These are phyloP conservation scores for Tetrapyrgos nigripes DNA, from an alignment of 1,284 basidiomycete genomes.

Conservation along the genomic window DNA sequence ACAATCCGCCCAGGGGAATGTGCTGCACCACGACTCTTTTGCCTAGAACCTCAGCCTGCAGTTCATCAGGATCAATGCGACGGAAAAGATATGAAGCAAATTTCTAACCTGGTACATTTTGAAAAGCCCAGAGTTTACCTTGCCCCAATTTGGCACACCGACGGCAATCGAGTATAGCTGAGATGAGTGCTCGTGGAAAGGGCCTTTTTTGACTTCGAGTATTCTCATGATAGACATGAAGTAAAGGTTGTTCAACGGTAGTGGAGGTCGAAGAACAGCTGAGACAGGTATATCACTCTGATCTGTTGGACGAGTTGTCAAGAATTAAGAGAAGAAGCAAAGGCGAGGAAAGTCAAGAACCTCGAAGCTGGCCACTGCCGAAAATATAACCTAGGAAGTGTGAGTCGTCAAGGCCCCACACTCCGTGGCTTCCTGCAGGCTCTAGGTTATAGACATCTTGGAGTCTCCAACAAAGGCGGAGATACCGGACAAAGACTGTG, in stretches of 20 bases:
- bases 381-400: slow-evolving; percentile 92
- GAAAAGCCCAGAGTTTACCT: slow-evolving; percentile 88
- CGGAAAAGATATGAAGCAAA: background rate
- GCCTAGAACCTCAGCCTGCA: slow-evolving; percentile 87
- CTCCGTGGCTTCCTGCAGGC: slow-evolving; percentile 96
- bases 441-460: slow-evolving; percentile 93
- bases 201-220: slow-evolving; percentile 81
- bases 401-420: slow-evolving; percentile 98
- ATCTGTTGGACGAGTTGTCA: slow-evolving; percentile 43
- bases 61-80: slow-evolving; percentile 1
- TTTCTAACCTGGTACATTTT: slow-evolving; percentile 91
- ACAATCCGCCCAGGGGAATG: slow-evolving; percentile 83
- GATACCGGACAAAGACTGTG: slow-evolving; percentile 77
- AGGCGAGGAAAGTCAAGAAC: slow-evolving; percentile 39
- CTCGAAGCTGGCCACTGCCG: slow-evolving; percentile 90
- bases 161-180: slow-evolving; percentile 87
- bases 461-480: slow-evolving; percentile 83
- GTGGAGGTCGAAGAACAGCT: slow-evolving; percentile 57
- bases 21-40: slow-evolving; percentile 99
- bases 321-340: background rate
- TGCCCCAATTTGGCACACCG: slow-evolving; percentile 87
- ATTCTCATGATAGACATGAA: slow-evolving; percentile 85
- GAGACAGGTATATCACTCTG: slow-evolving; percentile 64
- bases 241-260: slow-evolving; percentile 75
- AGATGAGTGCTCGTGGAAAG: slow-evolving; percentile 93